Evolutionary conservation across 2,329 filamentous ascomycete species (phyloP).

Genomic region (Cladosporium sp.): DNA sequence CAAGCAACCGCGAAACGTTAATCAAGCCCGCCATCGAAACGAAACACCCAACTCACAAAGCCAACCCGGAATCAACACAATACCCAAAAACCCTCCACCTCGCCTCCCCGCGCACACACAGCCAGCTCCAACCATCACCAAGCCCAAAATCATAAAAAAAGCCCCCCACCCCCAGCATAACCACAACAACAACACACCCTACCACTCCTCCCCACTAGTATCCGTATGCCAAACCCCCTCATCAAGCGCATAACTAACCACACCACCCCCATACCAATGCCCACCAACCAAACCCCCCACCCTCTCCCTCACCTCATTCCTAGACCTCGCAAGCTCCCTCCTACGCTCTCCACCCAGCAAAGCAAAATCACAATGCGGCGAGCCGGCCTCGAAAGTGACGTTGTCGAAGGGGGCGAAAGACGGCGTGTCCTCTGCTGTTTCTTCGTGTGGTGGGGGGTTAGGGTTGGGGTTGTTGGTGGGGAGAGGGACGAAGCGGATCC

Average conservation of each 20-base stretch:
- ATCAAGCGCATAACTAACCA: conserved; percentile 28
- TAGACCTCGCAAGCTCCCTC: background rate
- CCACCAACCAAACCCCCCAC: conserved; percentile 18
- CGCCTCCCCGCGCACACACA: too few relatives aligned
- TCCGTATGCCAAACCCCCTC: conserved; percentile 30
- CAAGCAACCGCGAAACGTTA: too few relatives aligned
- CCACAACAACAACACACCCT: too few relatives aligned
- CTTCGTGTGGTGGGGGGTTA: background rate
- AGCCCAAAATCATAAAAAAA: too few relatives aligned
- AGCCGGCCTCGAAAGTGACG: conserved; percentile 21
- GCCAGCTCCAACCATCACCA: too few relatives aligned
- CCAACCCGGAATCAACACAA: too few relatives aligned
- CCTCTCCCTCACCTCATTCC: conserved; percentile 15
- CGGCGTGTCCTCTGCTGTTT: too few relatives aligned
- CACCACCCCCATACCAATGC: conserved; percentile 26
- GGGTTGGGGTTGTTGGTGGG: conserved; percentile 1
- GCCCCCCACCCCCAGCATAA: too few relatives aligned
- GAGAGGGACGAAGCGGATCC: conserved; percentile 22
- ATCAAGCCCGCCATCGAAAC: too few relatives aligned
- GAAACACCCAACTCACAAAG: too few relatives aligned
- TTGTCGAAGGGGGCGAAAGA: conserved; percentile 14
- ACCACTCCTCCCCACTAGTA: conserved; percentile 32
- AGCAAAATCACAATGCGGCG: conserved; percentile 11
- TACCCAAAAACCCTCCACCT: too few relatives aligned
- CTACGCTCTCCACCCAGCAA: background rate